Evolutionary conservation across 305 asterid genomes (phyloP), one percentile per base, ranked within the genome.

Genomic region (Nicotiana rustica): DNA sequence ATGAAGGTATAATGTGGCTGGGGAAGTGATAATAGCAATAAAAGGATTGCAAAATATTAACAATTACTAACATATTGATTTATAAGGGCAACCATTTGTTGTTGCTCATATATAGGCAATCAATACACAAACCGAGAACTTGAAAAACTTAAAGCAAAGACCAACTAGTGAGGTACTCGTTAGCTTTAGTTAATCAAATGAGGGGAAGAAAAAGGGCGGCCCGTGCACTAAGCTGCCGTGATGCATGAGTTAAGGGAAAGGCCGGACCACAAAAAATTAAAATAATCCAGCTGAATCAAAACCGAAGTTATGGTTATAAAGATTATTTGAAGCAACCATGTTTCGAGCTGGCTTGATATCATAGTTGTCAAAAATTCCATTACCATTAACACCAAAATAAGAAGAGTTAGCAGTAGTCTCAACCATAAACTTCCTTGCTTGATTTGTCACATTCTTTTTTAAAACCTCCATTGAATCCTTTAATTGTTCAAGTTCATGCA

Each of bases 401-500:
- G 64, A 17, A n/a, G 21, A 57, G 5, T 57, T 17, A 57, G 10
- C 10, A 57, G 9, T 15, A 41, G 10, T 41, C 49, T 47, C 82
- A 49, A 79, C 29, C 36, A 88, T 79, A 52, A 93, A 21, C 79
- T 88, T 89, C n/a, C 29, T 73, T 6, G 84, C 89, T 44, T 91
- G 89, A 12, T 79, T 85, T 2, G 73, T 47, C 1, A 89, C 90
- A 76, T 44, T 88, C 79, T 85, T 88, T 90, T 85, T 91, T 31
- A 93, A 83, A 85, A 86, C 95, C 38, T 93, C 93, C 93, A 92
- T 89, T 69, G 93, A 90, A 9, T 86, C 90, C 82, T 79, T 90
- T 41, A 93, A 69, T 82, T 92, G 97, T 83, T 91, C 91, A 56
- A 92, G 78, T 81, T 93, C 94, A 29, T 86, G 88, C 73, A 93